Evolutionary conservation across 2,329 filamentous ascomycete species (phyloP).

Genomic region (Phoma herbarum): DNA sequence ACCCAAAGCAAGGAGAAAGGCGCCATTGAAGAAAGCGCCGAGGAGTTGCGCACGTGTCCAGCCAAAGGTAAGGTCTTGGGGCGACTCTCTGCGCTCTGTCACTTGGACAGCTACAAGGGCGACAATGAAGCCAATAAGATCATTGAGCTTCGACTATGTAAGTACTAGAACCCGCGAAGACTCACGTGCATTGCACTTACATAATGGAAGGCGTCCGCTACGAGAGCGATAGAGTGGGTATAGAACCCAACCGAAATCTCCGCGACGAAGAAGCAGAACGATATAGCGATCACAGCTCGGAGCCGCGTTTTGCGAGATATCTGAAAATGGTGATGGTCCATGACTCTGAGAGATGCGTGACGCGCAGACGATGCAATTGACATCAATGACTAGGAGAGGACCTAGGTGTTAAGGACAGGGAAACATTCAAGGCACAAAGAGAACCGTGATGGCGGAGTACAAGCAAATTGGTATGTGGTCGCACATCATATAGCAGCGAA

Average conservation of each 20-base stretch:
- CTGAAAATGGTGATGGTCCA: conserved; percentile 35
- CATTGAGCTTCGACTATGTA: conserved; percentile 65
- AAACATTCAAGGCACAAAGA: conserved; percentile 16
- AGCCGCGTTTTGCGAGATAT: conserved; percentile 46
- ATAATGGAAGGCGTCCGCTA: conserved; percentile 80
- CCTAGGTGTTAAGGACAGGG: conserved; percentile 1
- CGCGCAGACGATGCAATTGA: neutral
- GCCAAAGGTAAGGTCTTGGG: conserved; percentile 72
- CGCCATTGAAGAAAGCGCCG: conserved; percentile 82
- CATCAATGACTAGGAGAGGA: neutral
- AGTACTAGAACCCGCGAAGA: too few relatives aligned
- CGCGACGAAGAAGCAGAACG: conserved; percentile 57
- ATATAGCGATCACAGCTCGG: conserved; percentile 56
- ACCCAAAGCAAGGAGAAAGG: conserved; percentile 75
- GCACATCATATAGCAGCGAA: conserved; percentile 17
- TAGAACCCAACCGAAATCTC: conserved; percentile 70
- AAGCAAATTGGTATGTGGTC: conserved; percentile 18
- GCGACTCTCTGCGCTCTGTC: conserved; percentile 63
- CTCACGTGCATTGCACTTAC: conserved; percentile 8
- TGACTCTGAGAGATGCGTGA: neutral
- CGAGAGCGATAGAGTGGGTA: conserved; percentile 74
- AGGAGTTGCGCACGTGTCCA: conserved; percentile 78
- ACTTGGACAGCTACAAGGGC: conserved; percentile 70
- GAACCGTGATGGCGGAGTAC: conserved; percentile 15
- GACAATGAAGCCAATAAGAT: conserved; percentile 73